Evolutionary conservation across 2,329 filamentous ascomycete species (phyloP), one percentile per base, ranked within the genome.

Genomic region (Epichloe typhina): DNA sequence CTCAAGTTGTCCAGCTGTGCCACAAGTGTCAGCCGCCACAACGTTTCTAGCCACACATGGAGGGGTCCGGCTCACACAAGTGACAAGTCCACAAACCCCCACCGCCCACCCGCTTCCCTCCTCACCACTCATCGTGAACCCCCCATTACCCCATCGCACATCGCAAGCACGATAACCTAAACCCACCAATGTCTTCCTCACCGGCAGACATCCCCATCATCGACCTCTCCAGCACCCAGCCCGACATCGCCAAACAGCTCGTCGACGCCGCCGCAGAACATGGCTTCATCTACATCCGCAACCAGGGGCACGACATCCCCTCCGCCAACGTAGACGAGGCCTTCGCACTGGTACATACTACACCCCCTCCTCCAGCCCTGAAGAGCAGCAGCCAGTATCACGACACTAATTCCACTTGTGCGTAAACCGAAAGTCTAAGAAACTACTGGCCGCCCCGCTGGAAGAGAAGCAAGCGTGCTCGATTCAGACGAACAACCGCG

Each of bases 281-380:
- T 67, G 91, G 91, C 54, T 97, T 97, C 66, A 79, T 96, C 54
- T 97, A 93, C 64, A 82, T 97, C 60, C 83, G 82, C 62, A 90
- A 88, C 61, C 76, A 80, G 21, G 84, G 82, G 42, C 72, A 74
- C 12, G 80, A 84, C 53, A 87, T 96, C 46, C 72, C 83, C 0
- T 68, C 75, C 0, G 67, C 75, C 31, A 77, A 83, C 49, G 80
- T 96, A 40, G 75, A 86, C 9, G 70, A 73, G 43, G 83, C 85
- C 8, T 97, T 96, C 70, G 69, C 75, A 13, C 66, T 95, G 62
- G 89, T 93, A 72, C 9, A 36, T 13, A 7, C n/a, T 4, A 15
- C 15, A 12, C 12, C n/a, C n/a, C 15, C 7, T 26, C 38, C 9
- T 39, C 37, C 3, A n/a, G 11, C 13, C 1, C 48, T 38, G 5